These are phyloP conservation scores for Penicillium expansum DNA, from an alignment of 2,329 filamentous ascomycete species.

Conservation along the genomic window DNA sequence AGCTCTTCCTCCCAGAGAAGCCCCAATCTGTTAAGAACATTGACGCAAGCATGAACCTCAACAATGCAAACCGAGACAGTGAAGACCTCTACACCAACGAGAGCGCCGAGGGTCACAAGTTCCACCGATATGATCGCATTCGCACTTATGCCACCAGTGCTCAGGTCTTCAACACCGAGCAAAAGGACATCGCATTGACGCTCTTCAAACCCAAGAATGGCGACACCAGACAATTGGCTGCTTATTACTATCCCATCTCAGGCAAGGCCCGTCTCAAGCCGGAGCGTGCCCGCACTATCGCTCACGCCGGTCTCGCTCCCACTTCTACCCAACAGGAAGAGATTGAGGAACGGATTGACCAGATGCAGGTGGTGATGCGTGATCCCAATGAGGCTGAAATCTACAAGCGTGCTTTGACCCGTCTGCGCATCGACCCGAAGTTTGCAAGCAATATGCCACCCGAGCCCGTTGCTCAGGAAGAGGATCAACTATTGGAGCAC, in stretches of 20 bases:
- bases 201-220: conserved; percentile 52
- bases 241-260: conserved; percentile 62
- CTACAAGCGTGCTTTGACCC: conserved; percentile 47
- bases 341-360: conserved; percentile 51
- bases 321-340: conserved; percentile 33
- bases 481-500: conserved; percentile 13
- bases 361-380: conserved; percentile 52
- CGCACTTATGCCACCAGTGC: conserved; percentile 61
- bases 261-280: conserved; percentile 57
- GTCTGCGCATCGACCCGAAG: conserved; percentile 47
- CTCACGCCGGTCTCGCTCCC: conserved; percentile 40
- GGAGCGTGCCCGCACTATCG: conserved; percentile 45
- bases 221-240: conserved; percentile 49
- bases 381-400: conserved; percentile 51
- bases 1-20: conserved; percentile 57
- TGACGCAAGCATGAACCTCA: conserved; percentile 55
- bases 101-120: conserved; percentile 42
- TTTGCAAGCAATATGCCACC: conserved; percentile 40
- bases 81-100: conserved; percentile 50
- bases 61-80: conserved; percentile 54
- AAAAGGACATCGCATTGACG: conserved; percentile 57
- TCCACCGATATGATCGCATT: conserved; percentile 56
- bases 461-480: conserved; percentile 16
- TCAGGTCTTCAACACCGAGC: conserved; percentile 51
- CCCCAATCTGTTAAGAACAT: conserved; percentile 49